Evolutionary conservation across 2,329 filamentous ascomycete species (phyloP).

Genomic region (Epichloe sp.): DNA sequence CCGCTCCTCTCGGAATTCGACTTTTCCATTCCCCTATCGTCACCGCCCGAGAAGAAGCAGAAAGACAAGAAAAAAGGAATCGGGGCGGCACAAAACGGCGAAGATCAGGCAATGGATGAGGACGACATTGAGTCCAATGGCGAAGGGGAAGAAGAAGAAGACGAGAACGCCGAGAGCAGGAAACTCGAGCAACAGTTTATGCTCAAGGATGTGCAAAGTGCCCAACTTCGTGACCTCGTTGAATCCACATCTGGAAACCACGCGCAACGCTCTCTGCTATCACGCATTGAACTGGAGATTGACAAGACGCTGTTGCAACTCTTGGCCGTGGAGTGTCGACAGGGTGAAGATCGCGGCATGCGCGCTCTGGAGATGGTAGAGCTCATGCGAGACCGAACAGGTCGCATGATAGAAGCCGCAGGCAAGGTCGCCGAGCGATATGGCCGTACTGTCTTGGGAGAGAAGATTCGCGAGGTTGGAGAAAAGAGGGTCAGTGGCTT

Average conservation of each 20-base stretch:
- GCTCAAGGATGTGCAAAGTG: conserved; percentile 55
- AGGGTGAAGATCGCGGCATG: conserved; percentile 89
- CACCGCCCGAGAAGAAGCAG: conserved; percentile 26
- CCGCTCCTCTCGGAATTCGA: conserved; percentile 88
- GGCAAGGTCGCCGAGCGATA: conserved; percentile 81
- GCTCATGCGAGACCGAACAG: conserved; percentile 71
- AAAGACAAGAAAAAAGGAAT: conserved; percentile 21
- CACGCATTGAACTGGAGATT: conserved; percentile 65
- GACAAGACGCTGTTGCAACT: conserved; percentile 86
- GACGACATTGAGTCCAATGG: conserved; percentile 21
- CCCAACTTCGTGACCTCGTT: conserved; percentile 64
- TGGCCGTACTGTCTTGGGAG: conserved; percentile 62
- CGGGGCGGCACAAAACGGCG: conserved; percentile 17
- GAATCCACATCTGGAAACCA: conserved; percentile 46
- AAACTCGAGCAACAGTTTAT: conserved; percentile 73
- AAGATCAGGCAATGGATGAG: conserved; percentile 23
- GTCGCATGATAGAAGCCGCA: conserved; percentile 84
- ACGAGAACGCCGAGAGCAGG: conserved; percentile 34
- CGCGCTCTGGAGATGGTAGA: conserved; percentile 82
- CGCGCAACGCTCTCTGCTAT: conserved; percentile 53
- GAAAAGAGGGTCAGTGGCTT: conserved; percentile 53
- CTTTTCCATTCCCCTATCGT: conserved; percentile 71
- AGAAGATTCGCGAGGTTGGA: conserved; percentile 80
- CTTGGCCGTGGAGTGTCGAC: conserved; percentile 77
- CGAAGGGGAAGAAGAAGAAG: conserved; percentile 9